Percentiles rank a stretch among this genome's conserved stretches.
Conservation (phyloP, 2,329 filamentous ascomycete genomes). For the Verticillium albo-atrum region DNA sequence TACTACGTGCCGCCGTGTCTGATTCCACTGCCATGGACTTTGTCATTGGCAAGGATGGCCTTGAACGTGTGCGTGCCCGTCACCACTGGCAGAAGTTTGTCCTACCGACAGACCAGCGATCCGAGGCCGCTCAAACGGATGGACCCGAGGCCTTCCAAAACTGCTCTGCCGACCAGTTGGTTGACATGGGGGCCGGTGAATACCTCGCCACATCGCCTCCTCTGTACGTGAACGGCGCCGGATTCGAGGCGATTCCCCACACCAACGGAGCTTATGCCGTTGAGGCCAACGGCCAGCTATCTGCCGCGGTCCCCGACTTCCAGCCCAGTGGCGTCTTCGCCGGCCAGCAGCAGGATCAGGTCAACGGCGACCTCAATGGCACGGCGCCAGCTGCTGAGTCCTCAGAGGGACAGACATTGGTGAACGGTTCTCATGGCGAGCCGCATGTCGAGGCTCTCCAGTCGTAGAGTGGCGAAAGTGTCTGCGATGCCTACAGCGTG, state of each 20-base stretch:
- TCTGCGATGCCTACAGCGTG: slow-evolving; percentile 5
- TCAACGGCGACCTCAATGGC: slow-evolving; percentile 13
- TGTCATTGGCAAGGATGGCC: slow-evolving; percentile 67
- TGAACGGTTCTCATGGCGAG: slow-evolving; percentile 23
- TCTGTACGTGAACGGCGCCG: slow-evolving; percentile 21
- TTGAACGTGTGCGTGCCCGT: slow-evolving; percentile 71
- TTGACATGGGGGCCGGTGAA: slow-evolving; percentile 22
- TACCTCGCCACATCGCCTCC: slow-evolving; percentile 24
- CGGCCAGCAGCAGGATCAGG: background rate
- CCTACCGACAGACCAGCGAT: slow-evolving; percentile 64
- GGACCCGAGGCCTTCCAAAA: slow-evolving; percentile 47
- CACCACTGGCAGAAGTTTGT: slow-evolving; percentile 80
- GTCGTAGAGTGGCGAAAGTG: slow-evolving; percentile 12
- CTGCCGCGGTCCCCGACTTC: slow-evolving; percentile 61
- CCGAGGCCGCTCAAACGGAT: slow-evolving; percentile 67
- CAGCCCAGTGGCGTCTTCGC: slow-evolving; percentile 30
- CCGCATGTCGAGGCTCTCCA: slow-evolving; percentile 9
- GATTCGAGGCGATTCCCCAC: slow-evolving; percentile 8
- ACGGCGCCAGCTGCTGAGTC: background rate
- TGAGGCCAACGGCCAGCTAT: slow-evolving; percentile 43
- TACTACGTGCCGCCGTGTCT: slow-evolving; percentile 71
- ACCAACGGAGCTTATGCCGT: slow-evolving; percentile 27
- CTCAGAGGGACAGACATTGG: background rate
- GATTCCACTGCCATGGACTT: slow-evolving; percentile 72
- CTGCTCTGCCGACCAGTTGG: slow-evolving; percentile 19